Evolutionary conservation across 1,284 basidiomycete species (phyloP), one percentile per base, ranked within the genome.

Genomic region (Fomitopsis betulina): DNA sequence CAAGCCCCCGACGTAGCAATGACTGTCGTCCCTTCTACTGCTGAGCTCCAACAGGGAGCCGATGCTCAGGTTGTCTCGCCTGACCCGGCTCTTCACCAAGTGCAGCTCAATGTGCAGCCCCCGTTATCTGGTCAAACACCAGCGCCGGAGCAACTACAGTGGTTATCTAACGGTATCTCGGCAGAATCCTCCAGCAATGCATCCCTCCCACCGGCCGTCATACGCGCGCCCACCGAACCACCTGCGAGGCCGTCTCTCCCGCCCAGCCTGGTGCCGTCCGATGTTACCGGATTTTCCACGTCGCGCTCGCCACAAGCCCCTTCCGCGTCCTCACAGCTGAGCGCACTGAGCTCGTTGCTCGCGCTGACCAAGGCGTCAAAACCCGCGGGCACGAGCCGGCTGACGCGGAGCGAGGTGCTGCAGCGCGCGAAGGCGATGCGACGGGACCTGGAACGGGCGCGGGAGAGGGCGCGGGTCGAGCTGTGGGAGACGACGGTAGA

Each of bases 401-500:
- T 49, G 32, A 33, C 38, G 17, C 52, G 57, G 9, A 51, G 52
- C 17, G 30, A 35, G 35, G 33, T 63, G 23, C 25, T 67, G 42
- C 74, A 69, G 45, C 75, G 77, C 19, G 87, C 86, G 21, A 76
- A 73, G 56, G 79, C 80, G 62, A 76, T 81, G 64, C 78, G 81
- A 58, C 71, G 71, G 56, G 74, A 81, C 62, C 65, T 91, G 42
- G 72, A 73, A 55, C 72, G 73, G n/a, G 84, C 86, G 70, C 72
- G 91, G 55, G 77, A 84, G 57, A 75, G 74, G 53, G 80, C 84
- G 23, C 85, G 85, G 67, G 75, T 82, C 23, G 83, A 86, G 66
- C 70, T 89, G 54, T 90, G 89, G 89, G 86, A 89, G 72, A 80
- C 80, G 53, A 86, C 84, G 45, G 79, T 91, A 56, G 89, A 91